Base-by-base conservation (phyloP, 1,284 basidiomycete genomes). In the Trichosporon sp. region DNA sequence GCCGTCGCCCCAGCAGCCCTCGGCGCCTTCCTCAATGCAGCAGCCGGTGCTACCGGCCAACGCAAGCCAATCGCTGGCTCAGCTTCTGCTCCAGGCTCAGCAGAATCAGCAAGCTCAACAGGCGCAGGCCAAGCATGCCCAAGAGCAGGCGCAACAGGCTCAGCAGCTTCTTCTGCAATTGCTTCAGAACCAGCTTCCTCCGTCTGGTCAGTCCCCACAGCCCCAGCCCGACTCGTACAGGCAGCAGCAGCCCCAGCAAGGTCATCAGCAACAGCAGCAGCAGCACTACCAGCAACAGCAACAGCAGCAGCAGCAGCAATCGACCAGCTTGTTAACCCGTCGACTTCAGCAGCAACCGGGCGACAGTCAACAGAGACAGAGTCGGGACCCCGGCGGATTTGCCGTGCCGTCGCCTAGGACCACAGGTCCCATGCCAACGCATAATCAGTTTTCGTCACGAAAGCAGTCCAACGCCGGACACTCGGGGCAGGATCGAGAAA, bases 281-380 rank as follows among this genome's bases (percentile, higher is more conserved):
- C 23, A 16, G 13, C 64, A 59, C 23, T 49, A 10, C 32, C 63
- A 46, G 23, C 58, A 40, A 52, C 61, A 62, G 37, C 65, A 62
- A 23, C 25, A 44, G 10, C 61, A 58, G 44, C 34, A 44, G 27
- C 49, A 54, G 16, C 49, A 37, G 13, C 60, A 54, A 32, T 19
- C 44, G 21, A 59, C 65, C 13, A 75, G 74, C 60, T 64, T 76
- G 6, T 64, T 76, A 23, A 70, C 73, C 1, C 67, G 74, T 0
- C 71, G 73, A n/a, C 61, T 75, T 37, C 75, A 74, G 65, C 70
- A 74, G 52, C 65, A 69, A 16, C n/a, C 69, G 62, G 36, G 21
- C 29, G 13, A 58, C 54, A 23, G 19, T 44, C 57, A 13, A 14
- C 62, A 49, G 29, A 60, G 58, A 57, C 36, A 54, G 49, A 54